phyloP scores from a whole-genome alignment of 73 alveolate genomes.

The Tetrahymena thermophila region DNA sequence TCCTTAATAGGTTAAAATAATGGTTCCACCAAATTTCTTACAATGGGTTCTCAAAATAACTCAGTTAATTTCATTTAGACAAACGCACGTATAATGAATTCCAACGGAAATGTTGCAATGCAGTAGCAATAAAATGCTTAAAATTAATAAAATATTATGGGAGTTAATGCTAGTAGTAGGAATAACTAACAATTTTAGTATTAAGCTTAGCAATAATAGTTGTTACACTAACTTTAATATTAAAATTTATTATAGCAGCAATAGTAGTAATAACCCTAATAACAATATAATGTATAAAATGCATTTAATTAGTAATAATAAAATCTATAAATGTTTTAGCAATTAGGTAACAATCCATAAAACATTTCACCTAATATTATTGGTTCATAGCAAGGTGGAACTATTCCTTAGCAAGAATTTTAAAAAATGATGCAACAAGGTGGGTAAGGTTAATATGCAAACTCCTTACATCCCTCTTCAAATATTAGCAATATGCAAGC shows the following conservation, averaged over 20 bases:
- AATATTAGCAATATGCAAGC: not conserved
- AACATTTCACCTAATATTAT: not conserved
- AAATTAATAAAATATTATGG: not conserved
- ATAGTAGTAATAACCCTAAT: not conserved
- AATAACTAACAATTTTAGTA: not conserved
- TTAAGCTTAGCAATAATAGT: not conserved
- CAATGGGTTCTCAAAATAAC: not conserved
- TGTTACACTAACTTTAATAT: not conserved
- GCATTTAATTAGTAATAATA: not conserved
- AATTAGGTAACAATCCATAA: not conserved
- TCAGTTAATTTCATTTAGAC: not conserved
- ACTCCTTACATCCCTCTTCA: not conserved
- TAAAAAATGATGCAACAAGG: not conserved
- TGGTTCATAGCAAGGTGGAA: not conserved
- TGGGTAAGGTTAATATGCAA: not conserved
- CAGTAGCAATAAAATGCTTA: not conserved
- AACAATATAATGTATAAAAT: not conserved
- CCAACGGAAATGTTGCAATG: constrained; percentile 13
- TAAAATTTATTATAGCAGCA: not conserved
- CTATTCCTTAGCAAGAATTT: not conserved
- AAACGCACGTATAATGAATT: constrained; percentile 19
- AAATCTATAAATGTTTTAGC: not conserved
- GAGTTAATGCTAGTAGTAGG: not conserved
- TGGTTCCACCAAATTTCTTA: not conserved
- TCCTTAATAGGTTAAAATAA: not conserved